Evolutionary conservation across 768 basidiomycete species (phyloP), one percentile per base, ranked within the genome.

Genomic region (Porpolomopsis calyptriformis): DNA sequence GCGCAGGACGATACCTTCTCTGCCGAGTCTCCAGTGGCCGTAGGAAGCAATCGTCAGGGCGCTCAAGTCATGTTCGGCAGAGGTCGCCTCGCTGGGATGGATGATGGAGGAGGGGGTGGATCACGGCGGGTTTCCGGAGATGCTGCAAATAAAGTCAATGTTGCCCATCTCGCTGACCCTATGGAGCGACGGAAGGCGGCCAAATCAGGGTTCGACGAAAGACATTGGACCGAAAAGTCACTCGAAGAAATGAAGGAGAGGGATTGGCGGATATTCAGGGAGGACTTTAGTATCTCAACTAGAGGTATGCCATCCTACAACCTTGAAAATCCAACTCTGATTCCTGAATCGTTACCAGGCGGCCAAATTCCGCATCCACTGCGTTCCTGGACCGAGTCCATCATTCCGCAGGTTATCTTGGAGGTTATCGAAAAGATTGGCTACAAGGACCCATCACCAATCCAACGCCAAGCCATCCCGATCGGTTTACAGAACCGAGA

Each of bases 381-480:
- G 36, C 82, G 96, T 41, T 85, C 85, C 5, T 99, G 96, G 96
- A 61, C 67, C 27, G 96, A 99, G 58, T 92, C 88, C 2, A 65
- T 60, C 14, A 97, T 98, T 38, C 93, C 92, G 7, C 64, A 73
- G 50, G 52, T 70, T 10, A 83, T 99, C 38, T 66, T 94, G 37
- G 82, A 81, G 38, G 80, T 90, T 47, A 88, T 99, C 43, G 91
- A 87, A 24, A 69, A 75, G 56, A 84, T 98, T 63, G 96, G 96
- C 0, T 99, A 99, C 71, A 92, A 89, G 57, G 94, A 98, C 49
- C 96, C 96, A 1, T 89, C 86, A 27, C 81, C 96, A 4, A 99
- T 99, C 60, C 96, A 99, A 64, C 76, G 96, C 29, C 96, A 98
- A 61, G 96, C 96, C 6, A 99, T 99, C 51, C 96, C 96, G n/a